Evolutionary conservation across 345 rosid genomes (phyloP).

Genomic region (Anastatica hierochuntica): DNA sequence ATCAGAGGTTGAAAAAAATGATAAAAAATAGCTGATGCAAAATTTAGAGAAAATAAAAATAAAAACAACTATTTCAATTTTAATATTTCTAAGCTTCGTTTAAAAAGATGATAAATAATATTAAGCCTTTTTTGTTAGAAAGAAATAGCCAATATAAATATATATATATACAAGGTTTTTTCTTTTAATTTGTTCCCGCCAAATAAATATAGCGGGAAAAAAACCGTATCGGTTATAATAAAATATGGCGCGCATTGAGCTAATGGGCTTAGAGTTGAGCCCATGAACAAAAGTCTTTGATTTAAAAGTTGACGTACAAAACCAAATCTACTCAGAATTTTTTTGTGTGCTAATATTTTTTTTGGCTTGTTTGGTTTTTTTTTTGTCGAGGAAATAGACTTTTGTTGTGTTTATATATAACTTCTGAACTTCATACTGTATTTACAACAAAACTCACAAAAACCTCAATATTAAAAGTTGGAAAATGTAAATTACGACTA

Average conservation of each 20-base stretch:
- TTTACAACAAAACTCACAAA: no score
- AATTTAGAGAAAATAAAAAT: not conserved
- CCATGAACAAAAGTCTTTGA: slow-evolving; percentile 7
- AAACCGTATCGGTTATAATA: not conserved
- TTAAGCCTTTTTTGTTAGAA: no score
- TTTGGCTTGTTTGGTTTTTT: no score
- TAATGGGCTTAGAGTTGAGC: slow-evolving; percentile 24
- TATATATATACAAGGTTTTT: no score
- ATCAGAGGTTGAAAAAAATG: not conserved
- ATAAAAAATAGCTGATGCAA: not conserved
- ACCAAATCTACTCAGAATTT: slow-evolving; percentile 7
- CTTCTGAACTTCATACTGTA: no score
- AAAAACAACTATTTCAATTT: no score
- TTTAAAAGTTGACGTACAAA: not conserved
- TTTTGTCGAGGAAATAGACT: no score
- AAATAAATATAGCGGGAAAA: slow-evolving; percentile 18
- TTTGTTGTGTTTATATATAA: no score
- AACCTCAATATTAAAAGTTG: no score
- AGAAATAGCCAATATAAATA: no score
- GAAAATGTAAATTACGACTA: not conserved
- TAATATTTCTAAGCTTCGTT: not conserved
- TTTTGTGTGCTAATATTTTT: no score
- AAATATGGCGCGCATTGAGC: not conserved
- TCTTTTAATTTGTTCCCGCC: slow-evolving; percentile 18
- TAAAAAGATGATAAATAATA: not conserved